Evolutionary conservation across 1,139 yeast genomes (phyloP).

Genomic region (Kluyveromyces marxianus): DNA sequence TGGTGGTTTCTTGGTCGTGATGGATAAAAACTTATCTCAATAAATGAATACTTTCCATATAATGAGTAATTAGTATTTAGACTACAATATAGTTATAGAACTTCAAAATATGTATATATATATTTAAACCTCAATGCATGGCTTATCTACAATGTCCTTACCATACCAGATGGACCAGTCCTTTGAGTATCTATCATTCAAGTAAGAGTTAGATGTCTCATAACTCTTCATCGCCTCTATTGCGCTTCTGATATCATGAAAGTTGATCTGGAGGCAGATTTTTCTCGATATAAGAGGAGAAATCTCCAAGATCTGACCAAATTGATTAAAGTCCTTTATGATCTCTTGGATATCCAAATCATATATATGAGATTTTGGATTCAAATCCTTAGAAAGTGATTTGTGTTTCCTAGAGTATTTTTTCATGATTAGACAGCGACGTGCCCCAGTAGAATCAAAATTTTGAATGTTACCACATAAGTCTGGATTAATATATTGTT

Average conservation of each 20-base stretch:
- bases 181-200: conserved; percentile 40
- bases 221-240: conserved; percentile 51
- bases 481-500: conserved; percentile 8
- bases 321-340: conserved; percentile 43
- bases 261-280: conserved; percentile 56
- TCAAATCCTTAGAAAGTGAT: conserved; percentile 26
- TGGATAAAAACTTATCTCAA: conserved; percentile 37
- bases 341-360: conserved; percentile 37
- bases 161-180: conserved; percentile 65
- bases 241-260: conserved; percentile 54
- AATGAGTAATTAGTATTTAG: neutral
- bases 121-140: conserved; percentile 30
- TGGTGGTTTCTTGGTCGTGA: conserved; percentile 85
- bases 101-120: neutral
- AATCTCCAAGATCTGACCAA: conserved; percentile 58
- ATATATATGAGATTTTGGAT: conserved; percentile 30
- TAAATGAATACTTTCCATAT: neutral
- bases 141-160: conserved; percentile 57
- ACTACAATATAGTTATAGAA: neutral
- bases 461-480: conserved; percentile 25
- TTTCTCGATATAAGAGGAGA: conserved; percentile 62
- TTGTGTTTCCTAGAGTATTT: conserved; percentile 22
- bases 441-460: conserved; percentile 25
- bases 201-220: conserved; percentile 29
- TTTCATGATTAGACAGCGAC: conserved; percentile 38